Conservation (phyloP, 192 early-diverging fungal species). For the Backusella westeae region DNA sequence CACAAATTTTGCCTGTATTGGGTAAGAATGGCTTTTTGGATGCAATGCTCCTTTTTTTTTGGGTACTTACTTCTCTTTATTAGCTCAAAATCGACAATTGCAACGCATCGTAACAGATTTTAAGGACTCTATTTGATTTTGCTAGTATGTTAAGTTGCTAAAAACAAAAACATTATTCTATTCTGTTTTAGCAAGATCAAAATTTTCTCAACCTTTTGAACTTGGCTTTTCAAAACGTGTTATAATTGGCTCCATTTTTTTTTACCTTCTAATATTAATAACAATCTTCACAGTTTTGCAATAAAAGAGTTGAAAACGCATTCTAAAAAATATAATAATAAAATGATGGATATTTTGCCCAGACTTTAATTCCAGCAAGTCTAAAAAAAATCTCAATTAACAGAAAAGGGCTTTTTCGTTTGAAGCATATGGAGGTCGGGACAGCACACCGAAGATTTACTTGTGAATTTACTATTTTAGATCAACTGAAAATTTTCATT, state of each 20-base stretch:
- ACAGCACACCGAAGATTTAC: background rate
- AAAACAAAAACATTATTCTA: background rate
- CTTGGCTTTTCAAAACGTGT: background rate
- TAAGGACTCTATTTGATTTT: background rate
- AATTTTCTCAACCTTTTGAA: background rate
- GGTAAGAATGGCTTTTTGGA: conserved; percentile 33
- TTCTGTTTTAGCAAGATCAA: background rate
- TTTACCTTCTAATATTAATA: background rate
- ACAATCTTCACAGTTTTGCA: background rate
- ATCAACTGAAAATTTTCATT: background rate
- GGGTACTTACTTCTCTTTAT: background rate
- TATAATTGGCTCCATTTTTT: background rate
- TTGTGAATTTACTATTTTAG: background rate
- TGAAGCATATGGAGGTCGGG: background rate
- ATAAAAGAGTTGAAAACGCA: background rate
- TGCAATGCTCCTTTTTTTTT: background rate
- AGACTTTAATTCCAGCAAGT: background rate
- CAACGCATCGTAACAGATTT: conserved; percentile 65
- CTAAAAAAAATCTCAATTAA: background rate
- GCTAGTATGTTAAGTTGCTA: background rate
- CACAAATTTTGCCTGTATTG: conserved; percentile 64
- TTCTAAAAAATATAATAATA: background rate
- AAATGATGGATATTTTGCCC: background rate
- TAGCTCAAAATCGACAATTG: conserved; percentile 58
- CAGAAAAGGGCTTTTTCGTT: background rate